A percentile compares a stretch with the other conserved stretches of the same genome.
Evolutionary conservation across 768 basidiomycete genomes (phyloP).

Genomic region (Rubroboletus pulcherrimus): DNA sequence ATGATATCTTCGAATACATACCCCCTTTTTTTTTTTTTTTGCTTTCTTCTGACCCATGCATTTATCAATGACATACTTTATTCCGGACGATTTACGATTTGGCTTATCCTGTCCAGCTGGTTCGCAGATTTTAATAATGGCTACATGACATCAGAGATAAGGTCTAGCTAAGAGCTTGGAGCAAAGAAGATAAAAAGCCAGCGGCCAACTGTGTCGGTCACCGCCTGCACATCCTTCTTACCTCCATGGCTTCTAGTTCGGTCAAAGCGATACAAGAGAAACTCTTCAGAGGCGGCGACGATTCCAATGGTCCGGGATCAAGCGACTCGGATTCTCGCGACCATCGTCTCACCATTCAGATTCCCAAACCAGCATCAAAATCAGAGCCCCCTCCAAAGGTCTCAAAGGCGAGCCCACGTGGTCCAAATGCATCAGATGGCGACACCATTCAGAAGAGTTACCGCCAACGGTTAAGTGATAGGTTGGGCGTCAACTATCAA

Average conservation of each 20-base stretch:
- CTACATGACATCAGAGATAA: slow-evolving; percentile 24
- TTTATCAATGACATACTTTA: neutral
- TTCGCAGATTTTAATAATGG: slow-evolving; percentile 7
- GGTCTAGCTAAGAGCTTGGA: neutral
- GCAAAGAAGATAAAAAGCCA: slow-evolving; percentile 8
- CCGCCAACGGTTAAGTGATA: slow-evolving; percentile 61
- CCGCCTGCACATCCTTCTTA: slow-evolving; percentile 1
- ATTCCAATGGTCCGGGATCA: slow-evolving; percentile 15
- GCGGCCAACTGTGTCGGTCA: neutral
- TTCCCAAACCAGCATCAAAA: slow-evolving; percentile 48
- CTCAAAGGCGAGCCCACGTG: slow-evolving; percentile 35
- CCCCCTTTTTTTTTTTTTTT: slow-evolving; percentile 9
- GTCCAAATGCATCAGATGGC: slow-evolving; percentile 2
- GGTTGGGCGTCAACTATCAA: slow-evolving; percentile 68
- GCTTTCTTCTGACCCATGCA: neutral
- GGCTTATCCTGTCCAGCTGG: neutral
- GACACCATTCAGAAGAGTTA: slow-evolving; percentile 36
- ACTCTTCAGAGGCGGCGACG: slow-evolving; percentile 53
- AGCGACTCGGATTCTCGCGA: slow-evolving; percentile 29
- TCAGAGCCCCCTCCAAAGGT: slow-evolving; percentile 43
- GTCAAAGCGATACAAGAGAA: slow-evolving; percentile 69
- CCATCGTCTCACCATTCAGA: slow-evolving; percentile 59
- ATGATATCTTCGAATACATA: slow-evolving; percentile 21
- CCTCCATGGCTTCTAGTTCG: slow-evolving; percentile 41
- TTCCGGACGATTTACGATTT: neutral